These are phyloP conservation scores for Helicostylum pulchrum DNA, from an alignment of 192 early-diverging fungal genomes.

Conservation along the genomic window DNA sequence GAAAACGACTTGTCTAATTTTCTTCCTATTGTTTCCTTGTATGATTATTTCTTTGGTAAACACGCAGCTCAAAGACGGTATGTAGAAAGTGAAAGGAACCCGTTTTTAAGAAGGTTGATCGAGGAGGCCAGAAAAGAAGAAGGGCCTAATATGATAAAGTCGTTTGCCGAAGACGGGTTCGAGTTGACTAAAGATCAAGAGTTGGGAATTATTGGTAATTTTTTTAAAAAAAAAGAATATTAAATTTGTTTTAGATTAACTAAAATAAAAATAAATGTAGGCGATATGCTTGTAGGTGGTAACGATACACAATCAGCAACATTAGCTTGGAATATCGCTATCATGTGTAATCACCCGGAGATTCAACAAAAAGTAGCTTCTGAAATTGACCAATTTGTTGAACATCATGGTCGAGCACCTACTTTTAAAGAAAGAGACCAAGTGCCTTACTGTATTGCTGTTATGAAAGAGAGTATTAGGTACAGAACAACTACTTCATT, in stretches of 20 bases:
- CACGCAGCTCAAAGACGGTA: background rate
- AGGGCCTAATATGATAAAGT: background rate
- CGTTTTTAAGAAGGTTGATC: background rate
- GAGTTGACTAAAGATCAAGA: background rate
- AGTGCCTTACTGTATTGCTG: background rate
- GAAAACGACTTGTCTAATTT: constrained; percentile 2
- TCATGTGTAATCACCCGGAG: background rate
- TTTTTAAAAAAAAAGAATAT: too few relatives aligned
- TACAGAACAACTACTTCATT: background rate
- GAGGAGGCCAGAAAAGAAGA: background rate
- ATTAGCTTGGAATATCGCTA: constrained; percentile 4
- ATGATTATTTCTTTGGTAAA: background rate
- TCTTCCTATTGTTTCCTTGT: constrained; percentile 1
- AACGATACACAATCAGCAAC: constrained; percentile 7
- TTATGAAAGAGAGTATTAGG: constrained; percentile 12
- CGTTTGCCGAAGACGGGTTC: background rate
- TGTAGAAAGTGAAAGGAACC: background rate
- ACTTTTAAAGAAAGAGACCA: constrained; percentile 4
- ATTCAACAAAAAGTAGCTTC: background rate
- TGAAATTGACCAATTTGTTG: constrained; percentile 6
- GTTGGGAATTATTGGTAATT: background rate
- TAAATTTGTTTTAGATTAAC: too few relatives aligned
- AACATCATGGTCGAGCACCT: background rate
- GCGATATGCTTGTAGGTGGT: constrained; percentile 3
- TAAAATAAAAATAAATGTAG: background rate